A percentile compares a stretch with the other conserved stretches of the same genome.
Evolutionary conservation across 495 filamentous ascomycete species (phyloP).

Genomic region (Aspergillus baeticus): DNA sequence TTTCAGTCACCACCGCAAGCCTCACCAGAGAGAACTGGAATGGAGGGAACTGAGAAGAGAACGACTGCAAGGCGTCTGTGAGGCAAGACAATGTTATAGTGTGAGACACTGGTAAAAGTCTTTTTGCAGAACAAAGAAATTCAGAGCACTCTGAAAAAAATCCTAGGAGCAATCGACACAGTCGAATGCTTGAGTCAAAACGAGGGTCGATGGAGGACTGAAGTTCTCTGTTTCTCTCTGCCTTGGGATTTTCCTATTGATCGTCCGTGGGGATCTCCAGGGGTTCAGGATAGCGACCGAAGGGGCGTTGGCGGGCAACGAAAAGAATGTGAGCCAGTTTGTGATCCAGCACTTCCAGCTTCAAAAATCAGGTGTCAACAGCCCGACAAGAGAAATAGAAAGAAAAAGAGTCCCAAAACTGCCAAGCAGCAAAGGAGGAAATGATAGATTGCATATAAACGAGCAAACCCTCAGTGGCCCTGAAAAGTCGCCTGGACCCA

Average conservation of each 20-base stretch:
- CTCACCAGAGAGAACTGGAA: not conserved
- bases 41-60: not conserved
- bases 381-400: conserved; percentile 15
- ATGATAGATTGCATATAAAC: conserved; percentile 15
- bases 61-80: not conserved
- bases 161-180: conserved; percentile 3
- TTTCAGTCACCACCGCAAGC: not conserved
- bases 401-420: not conserved
- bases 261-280: not conserved
- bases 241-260: conserved; percentile 5
- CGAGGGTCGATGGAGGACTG: conserved; percentile 3
- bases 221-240: not conserved
- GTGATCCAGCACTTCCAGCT: conserved; percentile 30
- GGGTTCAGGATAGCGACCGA: conserved; percentile 4
- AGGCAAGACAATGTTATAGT: conserved; percentile 9
- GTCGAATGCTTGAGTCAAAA: conserved; percentile 1
- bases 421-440: conserved; percentile 22
- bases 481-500: not conserved
- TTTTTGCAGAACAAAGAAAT: not conserved
- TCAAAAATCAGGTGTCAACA: conserved; percentile 5
- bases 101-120: not conserved
- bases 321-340: conserved; percentile 36
- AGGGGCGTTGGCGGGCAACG: conserved; percentile 33
- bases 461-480: conserved; percentile 11
- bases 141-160: not conserved